Conservation (phyloP, 1,284 basidiomycete species). For the Sporisorium graminicola region DNA sequence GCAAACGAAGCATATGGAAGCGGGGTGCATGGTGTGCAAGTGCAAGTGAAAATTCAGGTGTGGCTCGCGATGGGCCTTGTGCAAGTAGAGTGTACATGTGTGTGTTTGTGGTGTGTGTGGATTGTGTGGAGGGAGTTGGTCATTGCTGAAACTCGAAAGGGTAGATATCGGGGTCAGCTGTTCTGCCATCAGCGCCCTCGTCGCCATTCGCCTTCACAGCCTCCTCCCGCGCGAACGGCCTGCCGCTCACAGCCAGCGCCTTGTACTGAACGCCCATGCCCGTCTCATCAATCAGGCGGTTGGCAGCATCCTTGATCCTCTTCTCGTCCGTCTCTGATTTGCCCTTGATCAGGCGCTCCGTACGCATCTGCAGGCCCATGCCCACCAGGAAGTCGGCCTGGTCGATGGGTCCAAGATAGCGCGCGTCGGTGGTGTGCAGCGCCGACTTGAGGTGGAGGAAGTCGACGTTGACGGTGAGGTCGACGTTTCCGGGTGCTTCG, state of each 20-base stretch:
- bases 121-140: background rate
- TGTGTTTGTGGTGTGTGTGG: too few relatives aligned
- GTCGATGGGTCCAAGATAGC: conserved; percentile 76
- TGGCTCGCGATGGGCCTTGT: background rate
- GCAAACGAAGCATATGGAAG: background rate
- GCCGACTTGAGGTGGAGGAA: conserved; percentile 89
- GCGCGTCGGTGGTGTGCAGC: conserved; percentile 71
- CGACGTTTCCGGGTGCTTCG: conserved; percentile 84
- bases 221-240: background rate
- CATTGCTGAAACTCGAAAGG: conserved; percentile 40
- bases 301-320: conserved; percentile 72
- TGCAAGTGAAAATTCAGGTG: background rate
- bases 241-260: conserved; percentile 71
- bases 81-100: background rate
- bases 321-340: conserved; percentile 73
- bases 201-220: background rate
- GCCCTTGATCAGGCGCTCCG: conserved; percentile 74
- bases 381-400: conserved; percentile 78
- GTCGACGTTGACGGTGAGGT: conserved; percentile 95
- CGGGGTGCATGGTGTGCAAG: background rate
- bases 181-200: background rate
- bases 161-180: conserved; percentile 21
- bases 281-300: conserved; percentile 73
- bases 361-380: conserved; percentile 76
- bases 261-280: conserved; percentile 76